Evolutionary conservation across 2,329 filamentous ascomycete genomes (phyloP), one percentile per base, ranked within the genome.

Genomic region (Fusarium algeriense): DNA sequence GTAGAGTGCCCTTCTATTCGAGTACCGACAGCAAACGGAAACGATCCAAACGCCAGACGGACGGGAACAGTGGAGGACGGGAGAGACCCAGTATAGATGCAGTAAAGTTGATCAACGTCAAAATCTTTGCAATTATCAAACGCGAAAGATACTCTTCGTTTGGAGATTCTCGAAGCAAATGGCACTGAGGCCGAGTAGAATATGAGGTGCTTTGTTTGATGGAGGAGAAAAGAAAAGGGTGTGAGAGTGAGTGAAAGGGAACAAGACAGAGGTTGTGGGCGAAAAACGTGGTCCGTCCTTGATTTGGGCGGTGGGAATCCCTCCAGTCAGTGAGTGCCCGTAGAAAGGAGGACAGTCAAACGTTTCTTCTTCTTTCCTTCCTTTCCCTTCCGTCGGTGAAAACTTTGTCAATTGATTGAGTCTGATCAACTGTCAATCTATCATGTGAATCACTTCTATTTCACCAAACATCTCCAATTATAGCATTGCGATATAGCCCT

Each of bases 211-310:
- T 50, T 45, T 49, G 49, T 45, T 66, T 44, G 43, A 38, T 43
- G 46, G 50, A 65, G 44, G 49, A 66, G 30, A 35, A 67, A 52
- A 66, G 30, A 35, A 67, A 52, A 45, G 48, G 56, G 45, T 53
- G 61, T 60, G 60, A 65, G 69, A 55, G 58, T 58, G 69, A 69
- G 56, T 63, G 62, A 62, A 71, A 66, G 67, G 53, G 69, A 69
- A 55, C 67, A 68, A 55, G 69, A 69, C 64, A 69, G 53, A 66
- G 55, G 60, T 66, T 65, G 65, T 72, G 69, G 64, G 66, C 26
- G 34, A 67, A 72, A 72, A 72, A 72, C 65, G 70, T 72, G 69
- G 69, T 70, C 67, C 64, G 60, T 70, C 62, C 67, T 59, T 64
- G 57, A 49, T 70, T 60, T 71, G 69, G 65, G 69, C 61, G 69